Conservation (phyloP, 1,139 yeast genomes). For the Saccharomyces hybrid region DNA sequence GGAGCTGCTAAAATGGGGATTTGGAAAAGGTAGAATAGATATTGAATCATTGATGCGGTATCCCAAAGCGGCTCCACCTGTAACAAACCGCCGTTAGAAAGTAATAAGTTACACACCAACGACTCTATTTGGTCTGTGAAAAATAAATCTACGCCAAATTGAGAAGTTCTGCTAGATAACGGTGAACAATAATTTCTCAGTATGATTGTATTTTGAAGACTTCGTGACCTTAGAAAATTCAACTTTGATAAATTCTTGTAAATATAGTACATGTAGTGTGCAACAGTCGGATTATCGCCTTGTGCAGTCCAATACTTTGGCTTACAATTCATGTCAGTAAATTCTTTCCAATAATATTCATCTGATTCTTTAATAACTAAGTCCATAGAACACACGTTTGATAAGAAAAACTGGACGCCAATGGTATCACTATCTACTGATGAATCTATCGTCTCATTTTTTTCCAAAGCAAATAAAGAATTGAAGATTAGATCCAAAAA, state of each 20-base stretch:
- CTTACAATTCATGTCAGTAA: constrained; percentile 12
- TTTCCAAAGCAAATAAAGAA: constrained; percentile 12
- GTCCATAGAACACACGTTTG: constrained; percentile 23
- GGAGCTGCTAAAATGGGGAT: constrained; percentile 26
- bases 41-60: constrained; percentile 18
- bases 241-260: constrained; percentile 14
- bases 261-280: constrained; percentile 27
- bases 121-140: constrained; percentile 25
- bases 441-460: constrained; percentile 1
- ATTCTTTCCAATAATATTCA: constrained; percentile 25
- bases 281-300: constrained; percentile 29
- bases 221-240: constrained; percentile 13
- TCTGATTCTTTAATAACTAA: constrained; percentile 21
- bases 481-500: constrained; percentile 22
- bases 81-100: constrained; percentile 25
- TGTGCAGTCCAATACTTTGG: constrained; percentile 23
- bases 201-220: constrained; percentile 15
- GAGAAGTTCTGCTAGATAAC: constrained; percentile 22
- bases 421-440: constrained; percentile 6
- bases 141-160: constrained; percentile 16
- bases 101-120: constrained; percentile 20
- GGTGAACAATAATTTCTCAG: constrained; percentile 23
- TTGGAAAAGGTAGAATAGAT: constrained; percentile 25
- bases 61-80: constrained; percentile 26
- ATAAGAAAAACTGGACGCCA: constrained; percentile 17